A percentile compares a stretch with the other conserved stretches of the same genome.
phyloP scores from a whole-genome alignment of 1,284 basidiomycete species.

The Malassezia obtusa region DNA sequence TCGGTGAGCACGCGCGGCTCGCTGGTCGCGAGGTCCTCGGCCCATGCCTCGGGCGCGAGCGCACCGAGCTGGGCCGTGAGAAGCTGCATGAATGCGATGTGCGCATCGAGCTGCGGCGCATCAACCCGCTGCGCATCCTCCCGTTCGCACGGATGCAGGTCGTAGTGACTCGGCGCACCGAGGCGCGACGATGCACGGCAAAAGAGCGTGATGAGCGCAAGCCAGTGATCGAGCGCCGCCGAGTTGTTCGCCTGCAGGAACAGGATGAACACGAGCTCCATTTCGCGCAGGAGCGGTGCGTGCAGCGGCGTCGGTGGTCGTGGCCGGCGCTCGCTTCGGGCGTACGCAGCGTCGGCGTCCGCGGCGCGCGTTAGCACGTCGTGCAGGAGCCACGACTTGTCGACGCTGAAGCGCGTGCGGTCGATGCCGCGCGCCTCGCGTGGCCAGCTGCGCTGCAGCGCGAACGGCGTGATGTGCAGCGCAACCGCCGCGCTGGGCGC shows the following conservation, averaged over 20 bases:
- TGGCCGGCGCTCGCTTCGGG: background rate
- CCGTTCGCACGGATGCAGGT: constrained; percentile 22
- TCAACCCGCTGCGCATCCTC: background rate
- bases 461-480: constrained; percentile 27
- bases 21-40: background rate
- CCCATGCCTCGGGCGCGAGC: constrained; percentile 3
- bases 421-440: constrained; percentile 24
- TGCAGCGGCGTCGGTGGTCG: background rate
- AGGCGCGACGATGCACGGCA: constrained; percentile 21
- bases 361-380: constrained; percentile 22
- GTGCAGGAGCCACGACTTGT: constrained; percentile 40
- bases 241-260: constrained; percentile 20
- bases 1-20: constrained; percentile 8
- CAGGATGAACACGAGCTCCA: constrained; percentile 28
- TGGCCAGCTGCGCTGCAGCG: constrained; percentile 37
- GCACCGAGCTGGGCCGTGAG: constrained; percentile 6
- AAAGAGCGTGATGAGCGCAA: constrained; percentile 21
- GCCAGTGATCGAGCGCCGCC: constrained; percentile 26
- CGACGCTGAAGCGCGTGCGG: constrained; percentile 34
- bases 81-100: constrained; percentile 5
- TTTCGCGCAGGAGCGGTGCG: constrained; percentile 16
- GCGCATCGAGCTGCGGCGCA: constrained; percentile 10
- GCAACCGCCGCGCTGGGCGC: no score
- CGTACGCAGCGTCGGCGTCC: constrained; percentile 5
- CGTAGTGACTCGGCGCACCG: constrained; percentile 19